Base-by-base conservation (phyloP, 2,329 filamentous ascomycete genomes). In the Nigrospora oryzae region DNA sequence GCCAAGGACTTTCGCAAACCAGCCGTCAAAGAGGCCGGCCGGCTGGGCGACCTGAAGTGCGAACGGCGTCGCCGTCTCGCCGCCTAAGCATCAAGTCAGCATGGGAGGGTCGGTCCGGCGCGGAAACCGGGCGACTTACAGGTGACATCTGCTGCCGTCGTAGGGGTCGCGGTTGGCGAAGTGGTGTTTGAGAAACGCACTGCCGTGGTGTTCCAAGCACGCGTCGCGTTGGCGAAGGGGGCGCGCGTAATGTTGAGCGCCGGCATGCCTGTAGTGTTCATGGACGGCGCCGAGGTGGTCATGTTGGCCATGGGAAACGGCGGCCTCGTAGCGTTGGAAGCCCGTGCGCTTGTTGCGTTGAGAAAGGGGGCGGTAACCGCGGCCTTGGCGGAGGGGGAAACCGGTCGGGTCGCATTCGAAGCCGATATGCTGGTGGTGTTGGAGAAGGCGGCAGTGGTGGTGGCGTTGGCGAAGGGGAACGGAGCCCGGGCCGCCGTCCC, bases 1-100 rank as follows among this genome's bases (percentile, higher is more conserved):
- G 0, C 56, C 59, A 43, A 53, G 55, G n/a, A 62, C 43, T 35
- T 47, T 49, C 3, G 59, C 48, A 40, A 49, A 62, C 60, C 60
- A 62, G 4, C 50, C 51, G 49, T 63, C 51, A 43, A 61, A 60
- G 32, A 52, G 33, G 8, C 60, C 55, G 40, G 51, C 53, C 0
- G 58, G 56, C 44, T 61, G 59, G 1, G 53, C 46, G 19, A 59
- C 53, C 10, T 52, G 54, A 2, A 62, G 40, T 10, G 47, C 32
- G 46, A 63, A 63, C 2, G 57, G 54, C 2, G 49, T 17, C 5
- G 48, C 17, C 2, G 54, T 55, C 36, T 56, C 47, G 17, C 54
- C 53, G 52, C 60, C 61, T 33, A 53, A 49, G 23, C 38, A 41
- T 58, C 43, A 41, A n/a, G 4, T 49, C 51, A 11, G 49, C 10